A percentile compares a stretch with the other conserved stretches of the same genome.
Conservation (phyloP, 345 rosid species). For the Erodium maritimum region DNA sequence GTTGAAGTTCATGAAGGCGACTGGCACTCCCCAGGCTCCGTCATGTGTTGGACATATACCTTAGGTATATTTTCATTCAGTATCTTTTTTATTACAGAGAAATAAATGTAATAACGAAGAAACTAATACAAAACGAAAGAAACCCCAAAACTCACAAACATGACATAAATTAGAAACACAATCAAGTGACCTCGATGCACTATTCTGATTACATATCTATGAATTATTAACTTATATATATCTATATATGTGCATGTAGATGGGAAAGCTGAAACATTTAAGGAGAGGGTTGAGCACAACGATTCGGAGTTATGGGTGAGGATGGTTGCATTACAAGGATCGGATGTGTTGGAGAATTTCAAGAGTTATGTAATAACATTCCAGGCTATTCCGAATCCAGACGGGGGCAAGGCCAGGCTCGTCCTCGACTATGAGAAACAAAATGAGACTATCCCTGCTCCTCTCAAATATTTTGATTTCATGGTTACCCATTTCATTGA, state of each 20-base stretch:
- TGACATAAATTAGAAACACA: too few relatives aligned
- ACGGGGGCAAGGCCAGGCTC: conserved; percentile 2
- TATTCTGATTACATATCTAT: not conserved
- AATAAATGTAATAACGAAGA: too few relatives aligned
- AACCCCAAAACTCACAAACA: too few relatives aligned
- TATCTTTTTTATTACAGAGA: too few relatives aligned
- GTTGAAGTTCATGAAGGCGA: conserved; percentile 24
- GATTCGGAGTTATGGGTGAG: not conserved
- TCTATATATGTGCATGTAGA: not conserved
- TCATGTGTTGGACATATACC: conserved; percentile 16
- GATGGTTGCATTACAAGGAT: conserved; percentile 4
- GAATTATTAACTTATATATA: not conserved
- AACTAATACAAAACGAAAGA: too few relatives aligned
- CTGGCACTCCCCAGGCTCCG: conserved; percentile 20
- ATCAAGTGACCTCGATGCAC: too few relatives aligned
- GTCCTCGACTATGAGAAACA: conserved; percentile 12
- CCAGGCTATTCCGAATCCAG: not conserved
- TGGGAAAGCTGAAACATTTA: not conserved
- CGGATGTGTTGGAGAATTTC: conserved; percentile 17
- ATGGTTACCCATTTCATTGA: not conserved
- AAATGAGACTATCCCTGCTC: conserved; percentile 5
- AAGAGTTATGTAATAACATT: conserved; percentile 8
- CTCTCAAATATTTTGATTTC: conserved; percentile 6
- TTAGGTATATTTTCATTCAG: not conserved
- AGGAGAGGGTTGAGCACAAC: not conserved